These are phyloP conservation scores for Zymoseptoria crescenta DNA, from an alignment of 2,329 filamentous ascomycete species.

Conservation along the genomic window DNA sequence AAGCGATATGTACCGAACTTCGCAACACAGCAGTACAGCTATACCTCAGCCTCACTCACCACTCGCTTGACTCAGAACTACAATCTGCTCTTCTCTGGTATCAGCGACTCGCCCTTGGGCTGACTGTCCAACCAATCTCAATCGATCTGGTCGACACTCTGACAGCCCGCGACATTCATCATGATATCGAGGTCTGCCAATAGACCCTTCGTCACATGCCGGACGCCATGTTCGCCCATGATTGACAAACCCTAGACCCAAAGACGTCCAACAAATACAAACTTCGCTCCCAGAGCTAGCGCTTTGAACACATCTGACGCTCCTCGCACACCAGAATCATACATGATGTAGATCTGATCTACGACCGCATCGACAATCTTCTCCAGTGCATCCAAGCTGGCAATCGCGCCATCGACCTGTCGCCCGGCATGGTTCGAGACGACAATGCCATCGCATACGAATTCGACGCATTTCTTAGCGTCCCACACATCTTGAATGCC, in stretches of 20 bases:
- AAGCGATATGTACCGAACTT: no score
- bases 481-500: conserved; percentile 62
- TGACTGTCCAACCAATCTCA: conserved; percentile 28
- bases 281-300: conserved; percentile 53
- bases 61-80: not conserved
- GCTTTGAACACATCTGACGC: conserved; percentile 55
- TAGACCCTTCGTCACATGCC: conserved; percentile 55
- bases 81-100: conserved; percentile 22
- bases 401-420: conserved; percentile 55
- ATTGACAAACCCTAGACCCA: conserved; percentile 55
- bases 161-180: conserved; percentile 52
- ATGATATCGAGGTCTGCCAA: conserved; percentile 56
- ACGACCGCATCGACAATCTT: conserved; percentile 49
- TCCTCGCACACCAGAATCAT: conserved; percentile 51
- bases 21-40: no score
- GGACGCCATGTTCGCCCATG: conserved; percentile 52
- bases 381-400: conserved; percentile 52
- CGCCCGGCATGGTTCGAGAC: conserved; percentile 65
- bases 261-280: conserved; percentile 54
- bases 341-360: conserved; percentile 48
- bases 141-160: conserved; percentile 46
- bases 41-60: not conserved
- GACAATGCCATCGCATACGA: conserved; percentile 59
- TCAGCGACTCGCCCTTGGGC: conserved; percentile 17
- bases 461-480: conserved; percentile 51